Evolutionary conservation across 1,284 basidiomycete species (phyloP).

Genomic region (Microbotryum scabiosae): DNA sequence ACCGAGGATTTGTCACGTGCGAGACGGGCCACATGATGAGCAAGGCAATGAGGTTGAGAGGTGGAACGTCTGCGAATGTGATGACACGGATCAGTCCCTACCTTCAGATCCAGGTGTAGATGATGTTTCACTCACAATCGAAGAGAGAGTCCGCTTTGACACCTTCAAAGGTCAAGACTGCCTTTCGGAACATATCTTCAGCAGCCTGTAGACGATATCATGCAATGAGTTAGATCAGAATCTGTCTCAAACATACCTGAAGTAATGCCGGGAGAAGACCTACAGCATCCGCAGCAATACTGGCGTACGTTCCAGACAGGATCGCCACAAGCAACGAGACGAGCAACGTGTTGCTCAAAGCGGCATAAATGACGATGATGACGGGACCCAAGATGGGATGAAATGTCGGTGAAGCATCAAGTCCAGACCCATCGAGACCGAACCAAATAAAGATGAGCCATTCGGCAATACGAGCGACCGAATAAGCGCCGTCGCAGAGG

Average conservation of each 20-base stretch:
- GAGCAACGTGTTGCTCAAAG: slow-evolving; percentile 66
- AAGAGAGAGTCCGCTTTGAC: slow-evolving; percentile 32
- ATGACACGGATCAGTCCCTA: background rate
- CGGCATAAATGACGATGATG: slow-evolving; percentile 74
- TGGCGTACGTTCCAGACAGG: slow-evolving; percentile 71
- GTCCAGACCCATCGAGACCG: slow-evolving; percentile 25
- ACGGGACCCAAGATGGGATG: slow-evolving; percentile 49
- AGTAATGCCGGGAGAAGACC: slow-evolving; percentile 11
- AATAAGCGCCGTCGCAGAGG: slow-evolving; percentile 29
- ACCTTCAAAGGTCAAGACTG: slow-evolving; percentile 79
- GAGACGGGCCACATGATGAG: slow-evolving; percentile 30
- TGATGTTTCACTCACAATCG: slow-evolving; percentile 16
- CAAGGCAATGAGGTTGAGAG: slow-evolving; percentile 33
- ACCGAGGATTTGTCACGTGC: slow-evolving; percentile 29
- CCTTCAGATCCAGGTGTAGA: background rate
- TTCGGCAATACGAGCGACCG: slow-evolving; percentile 20
- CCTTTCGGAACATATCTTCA: slow-evolving; percentile 77
- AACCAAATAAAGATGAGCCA: slow-evolving; percentile 32
- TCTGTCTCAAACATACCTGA: slow-evolving; percentile 44
- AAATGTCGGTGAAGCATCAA: slow-evolving; percentile 24
- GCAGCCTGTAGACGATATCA: slow-evolving; percentile 51
- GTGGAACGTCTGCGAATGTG: slow-evolving; percentile 25
- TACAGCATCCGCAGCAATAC: slow-evolving; percentile 54
- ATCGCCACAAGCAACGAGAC: slow-evolving; percentile 70
- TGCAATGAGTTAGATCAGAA: slow-evolving; percentile 50